A percentile compares a stretch with the other conserved stretches of the same genome.
These are phyloP conservation scores for Mercurialis annua DNA, from an alignment of 345 rosid genomes.

Conservation along the genomic window DNA sequence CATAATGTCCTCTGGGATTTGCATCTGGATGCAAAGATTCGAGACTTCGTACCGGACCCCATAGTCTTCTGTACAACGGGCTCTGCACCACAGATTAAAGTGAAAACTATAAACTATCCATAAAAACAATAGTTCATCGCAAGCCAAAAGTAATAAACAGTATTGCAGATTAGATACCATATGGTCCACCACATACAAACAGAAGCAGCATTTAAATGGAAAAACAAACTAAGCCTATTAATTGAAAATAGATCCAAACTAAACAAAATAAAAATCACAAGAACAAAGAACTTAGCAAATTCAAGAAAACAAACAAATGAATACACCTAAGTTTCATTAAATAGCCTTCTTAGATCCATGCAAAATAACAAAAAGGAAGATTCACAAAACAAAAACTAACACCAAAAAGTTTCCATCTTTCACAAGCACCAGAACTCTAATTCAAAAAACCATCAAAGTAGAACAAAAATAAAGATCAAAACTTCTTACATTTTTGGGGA, in stretches of 20 bases:
- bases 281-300: background rate
- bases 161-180: background rate
- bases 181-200: background rate
- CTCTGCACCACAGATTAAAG: constrained; percentile 42
- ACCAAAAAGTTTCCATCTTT: background rate
- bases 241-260: constrained; percentile 15
- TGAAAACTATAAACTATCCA: constrained; percentile 11
- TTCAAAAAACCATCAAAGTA: constrained; percentile 7
- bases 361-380: constrained; percentile 3
- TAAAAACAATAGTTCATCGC: background rate
- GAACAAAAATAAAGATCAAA: background rate
- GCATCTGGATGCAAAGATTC: constrained; percentile 79
- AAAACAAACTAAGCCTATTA: background rate
- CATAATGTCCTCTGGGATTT: constrained; percentile 71
- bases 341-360: constrained; percentile 22
- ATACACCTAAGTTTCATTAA: constrained; percentile 1
- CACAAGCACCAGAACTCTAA: background rate
- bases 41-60: constrained; percentile 77
- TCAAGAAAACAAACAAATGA: constrained; percentile 10
- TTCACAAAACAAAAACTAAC: background rate
- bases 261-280: constrained; percentile 4
- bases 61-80: constrained; percentile 69
- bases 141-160: background rate
- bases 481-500: constrained; percentile 42
- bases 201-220: background rate